Evolutionary conservation across 2,329 filamentous ascomycete species (phyloP).

Genomic region (Xylaria hypoxylon): DNA sequence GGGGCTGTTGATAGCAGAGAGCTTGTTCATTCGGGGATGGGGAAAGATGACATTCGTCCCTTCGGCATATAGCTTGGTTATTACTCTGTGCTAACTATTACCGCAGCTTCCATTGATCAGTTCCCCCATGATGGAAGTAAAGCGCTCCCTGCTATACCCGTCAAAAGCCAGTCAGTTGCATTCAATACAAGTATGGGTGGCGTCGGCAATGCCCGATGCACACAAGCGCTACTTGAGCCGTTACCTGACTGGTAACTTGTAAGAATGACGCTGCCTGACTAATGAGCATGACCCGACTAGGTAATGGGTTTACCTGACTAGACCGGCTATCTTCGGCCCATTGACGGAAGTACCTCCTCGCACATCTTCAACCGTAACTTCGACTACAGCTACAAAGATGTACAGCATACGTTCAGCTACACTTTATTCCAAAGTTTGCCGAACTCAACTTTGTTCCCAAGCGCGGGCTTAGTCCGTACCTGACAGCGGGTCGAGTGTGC

Average conservation of each 20-base stretch:
- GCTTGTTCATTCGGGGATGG: not conserved
- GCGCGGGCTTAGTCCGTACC: conserved; percentile 25
- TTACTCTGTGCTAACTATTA: conserved; percentile 23
- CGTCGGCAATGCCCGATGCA: conserved; percentile 39
- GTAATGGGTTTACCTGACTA: conserved; percentile 9
- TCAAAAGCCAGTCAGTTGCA: conserved; percentile 37
- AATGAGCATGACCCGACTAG: not conserved
- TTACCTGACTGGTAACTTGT: not conserved
- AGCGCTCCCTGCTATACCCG: conserved; percentile 29
- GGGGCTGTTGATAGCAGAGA: conserved; percentile 6
- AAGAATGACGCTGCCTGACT: not conserved
- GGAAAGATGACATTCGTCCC: not conserved
- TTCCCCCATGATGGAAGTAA: conserved; percentile 11
- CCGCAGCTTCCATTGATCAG: conserved; percentile 31
- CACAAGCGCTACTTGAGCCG: not conserved
- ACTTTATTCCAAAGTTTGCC: conserved; percentile 17
- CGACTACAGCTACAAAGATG: not conserved
- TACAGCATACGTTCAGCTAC: conserved; percentile 10
- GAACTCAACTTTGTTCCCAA: conserved; percentile 16
- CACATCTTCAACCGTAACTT: conserved; percentile 19
- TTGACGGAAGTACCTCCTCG: conserved; percentile 35
- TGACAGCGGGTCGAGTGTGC: conserved; percentile 37
- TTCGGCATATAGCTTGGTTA: conserved; percentile 9
- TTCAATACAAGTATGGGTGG: conserved; percentile 39
- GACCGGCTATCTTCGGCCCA: conserved; percentile 48